phyloP scores from a whole-genome alignment of 2,329 filamentous ascomycete species.

The Xylariaceae sp. region DNA sequence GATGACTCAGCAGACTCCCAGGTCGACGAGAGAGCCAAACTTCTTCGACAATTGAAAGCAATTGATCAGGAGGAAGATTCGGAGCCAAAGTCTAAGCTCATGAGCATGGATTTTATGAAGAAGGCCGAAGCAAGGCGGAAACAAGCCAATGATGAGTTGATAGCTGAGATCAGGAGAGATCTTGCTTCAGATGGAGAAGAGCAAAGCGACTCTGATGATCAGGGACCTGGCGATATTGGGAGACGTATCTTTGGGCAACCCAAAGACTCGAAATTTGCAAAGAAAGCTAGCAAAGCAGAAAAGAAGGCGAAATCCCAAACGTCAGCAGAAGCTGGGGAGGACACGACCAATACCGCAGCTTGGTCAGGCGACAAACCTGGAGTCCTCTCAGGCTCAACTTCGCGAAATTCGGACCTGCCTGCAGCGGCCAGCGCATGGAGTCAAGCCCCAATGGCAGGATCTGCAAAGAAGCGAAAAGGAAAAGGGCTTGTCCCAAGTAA shows the following conservation, averaged over 20 bases:
- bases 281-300: slow-evolving; percentile 21
- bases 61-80: slow-evolving; percentile 45
- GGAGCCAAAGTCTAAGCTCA: slow-evolving; percentile 62
- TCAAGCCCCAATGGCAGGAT: slow-evolving; percentile 19
- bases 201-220: slow-evolving; percentile 47
- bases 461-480: slow-evolving; percentile 24
- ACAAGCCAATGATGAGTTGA: slow-evolving; percentile 74
- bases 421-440: slow-evolving; percentile 31
- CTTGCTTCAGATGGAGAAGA: slow-evolving; percentile 60
- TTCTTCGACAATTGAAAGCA: slow-evolving; percentile 47
- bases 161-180: slow-evolving; percentile 66
- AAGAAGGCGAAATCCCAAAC: slow-evolving; percentile 32
- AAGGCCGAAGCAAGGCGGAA: slow-evolving; percentile 77
- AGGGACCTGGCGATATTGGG: slow-evolving; percentile 58
- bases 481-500: slow-evolving; percentile 21
- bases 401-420: slow-evolving; percentile 13
- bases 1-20: slow-evolving; percentile 56
- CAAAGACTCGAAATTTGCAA: slow-evolving; percentile 32
- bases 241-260: slow-evolving; percentile 64
- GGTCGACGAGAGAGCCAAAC: slow-evolving; percentile 42
- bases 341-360: slow-evolving; percentile 31
- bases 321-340: slow-evolving; percentile 39
- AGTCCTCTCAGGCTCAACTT: slow-evolving; percentile 18
- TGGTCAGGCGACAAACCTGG: slow-evolving; percentile 21
- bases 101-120: slow-evolving; percentile 91